These are phyloP conservation scores for Stygiomarasmius scandens DNA, from an alignment of 1,284 basidiomycete genomes.

Conservation along the genomic window DNA sequence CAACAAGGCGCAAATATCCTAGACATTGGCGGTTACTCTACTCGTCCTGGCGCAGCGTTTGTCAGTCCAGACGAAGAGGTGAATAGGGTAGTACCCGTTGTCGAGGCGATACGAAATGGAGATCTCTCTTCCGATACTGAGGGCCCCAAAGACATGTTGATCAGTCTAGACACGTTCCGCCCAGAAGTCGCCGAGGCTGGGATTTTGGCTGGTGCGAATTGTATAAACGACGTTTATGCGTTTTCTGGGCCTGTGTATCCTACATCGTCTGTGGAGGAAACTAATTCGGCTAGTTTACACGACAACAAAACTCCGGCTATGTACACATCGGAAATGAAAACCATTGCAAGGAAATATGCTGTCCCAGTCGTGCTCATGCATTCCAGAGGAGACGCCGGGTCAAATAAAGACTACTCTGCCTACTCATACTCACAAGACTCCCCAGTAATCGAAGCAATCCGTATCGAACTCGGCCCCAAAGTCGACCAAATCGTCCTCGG, in stretches of 20 bases:
- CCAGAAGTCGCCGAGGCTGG: constrained; percentile 79
- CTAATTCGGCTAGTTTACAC: constrained; percentile 7
- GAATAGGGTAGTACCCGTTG: constrained; percentile 71
- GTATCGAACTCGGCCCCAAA: constrained; percentile 73
- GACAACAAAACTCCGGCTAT: constrained; percentile 30
- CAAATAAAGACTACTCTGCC: constrained; percentile 68
- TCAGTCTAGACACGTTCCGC: constrained; percentile 95
- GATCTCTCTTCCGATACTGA: background rate
- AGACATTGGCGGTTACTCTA: constrained; percentile 95
- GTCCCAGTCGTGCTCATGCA: constrained; percentile 93
- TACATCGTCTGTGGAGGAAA: background rate
- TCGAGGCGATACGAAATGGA: constrained; percentile 47
- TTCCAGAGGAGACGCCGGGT: constrained; percentile 79
- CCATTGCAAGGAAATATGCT: constrained; percentile 61
- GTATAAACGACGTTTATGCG: constrained; percentile 94
- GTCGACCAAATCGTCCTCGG: constrained; percentile 74
- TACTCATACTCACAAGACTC: constrained; percentile 44
- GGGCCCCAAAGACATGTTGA: constrained; percentile 21
- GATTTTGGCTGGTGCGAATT: constrained; percentile 83
- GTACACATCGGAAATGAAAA: constrained; percentile 64
- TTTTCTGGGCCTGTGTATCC: constrained; percentile 63
- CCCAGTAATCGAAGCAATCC: constrained; percentile 72
- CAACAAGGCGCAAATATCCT: constrained; percentile 73
- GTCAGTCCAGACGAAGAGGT: constrained; percentile 79
- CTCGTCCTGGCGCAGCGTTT: constrained; percentile 75